A percentile compares a stretch with the other conserved stretches of the same genome.
These are phyloP conservation scores for Diversispora eburnea DNA, from an alignment of 192 early-diverging fungal genomes.

Conservation along the genomic window DNA sequence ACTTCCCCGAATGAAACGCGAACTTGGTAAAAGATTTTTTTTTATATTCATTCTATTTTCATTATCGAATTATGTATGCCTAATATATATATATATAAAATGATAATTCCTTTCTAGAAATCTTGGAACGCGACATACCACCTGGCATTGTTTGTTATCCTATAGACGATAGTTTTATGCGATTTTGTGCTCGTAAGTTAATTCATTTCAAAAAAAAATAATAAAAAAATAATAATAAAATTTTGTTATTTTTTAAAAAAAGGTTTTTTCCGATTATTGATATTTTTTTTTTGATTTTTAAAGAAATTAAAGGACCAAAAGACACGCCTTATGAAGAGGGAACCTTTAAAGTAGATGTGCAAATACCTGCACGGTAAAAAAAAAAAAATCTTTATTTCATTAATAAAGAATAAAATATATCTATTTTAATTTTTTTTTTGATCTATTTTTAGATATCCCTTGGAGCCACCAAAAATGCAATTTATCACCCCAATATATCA, in stretches of 20 bases:
- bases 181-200: slow-evolving; percentile 53
- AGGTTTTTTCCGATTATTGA: background rate
- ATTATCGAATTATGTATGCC: background rate
- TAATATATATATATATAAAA: background rate
- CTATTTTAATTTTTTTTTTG: too few species aligned
- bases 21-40: slow-evolving; percentile 3
- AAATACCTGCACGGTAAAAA: slow-evolving; percentile 46
- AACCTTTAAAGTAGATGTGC: slow-evolving; percentile 59
- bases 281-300: background rate
- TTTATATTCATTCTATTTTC: background rate
- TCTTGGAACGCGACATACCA: slow-evolving; percentile 39
- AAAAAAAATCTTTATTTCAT: too few species aligned
- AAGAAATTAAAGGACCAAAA: slow-evolving; percentile 55
- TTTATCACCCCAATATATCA: slow-evolving; percentile 78
- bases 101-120: background rate
- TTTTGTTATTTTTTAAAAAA: too few species aligned
- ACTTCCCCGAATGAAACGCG: slow-evolving; percentile 26
- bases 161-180: slow-evolving; percentile 52
- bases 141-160: slow-evolving; percentile 62
- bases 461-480: slow-evolving; percentile 67
- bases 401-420: background rate
- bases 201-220: background rate
- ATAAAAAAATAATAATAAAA: too few species aligned
- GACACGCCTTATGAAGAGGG: slow-evolving; percentile 68
- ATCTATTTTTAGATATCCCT: slow-evolving; percentile 50